Percentiles rank a stretch among this genome's conserved stretches.
Evolutionary conservation across 768 basidiomycete species (phyloP).

Genomic region (Pleurotus tuber-regium): DNA sequence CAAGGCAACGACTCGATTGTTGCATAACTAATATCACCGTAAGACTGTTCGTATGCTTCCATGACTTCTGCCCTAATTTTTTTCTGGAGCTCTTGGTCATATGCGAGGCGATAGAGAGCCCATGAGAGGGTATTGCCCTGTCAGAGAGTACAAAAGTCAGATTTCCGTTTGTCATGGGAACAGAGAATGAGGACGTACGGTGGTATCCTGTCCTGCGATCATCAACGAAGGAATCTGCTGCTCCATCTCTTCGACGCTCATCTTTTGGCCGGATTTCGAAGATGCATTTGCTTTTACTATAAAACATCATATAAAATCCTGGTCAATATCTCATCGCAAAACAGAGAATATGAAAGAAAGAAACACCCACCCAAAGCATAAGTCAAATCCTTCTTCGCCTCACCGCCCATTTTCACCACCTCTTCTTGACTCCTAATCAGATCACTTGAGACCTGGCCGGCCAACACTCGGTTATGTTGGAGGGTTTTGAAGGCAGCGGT

Average conservation of each 20-base stretch:
- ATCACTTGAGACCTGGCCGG: neutral
- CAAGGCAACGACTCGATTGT: slow-evolving; percentile 12
- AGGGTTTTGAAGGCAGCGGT: slow-evolving; percentile 5
- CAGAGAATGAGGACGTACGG: slow-evolving; percentile 12
- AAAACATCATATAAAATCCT: neutral
- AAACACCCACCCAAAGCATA: neutral
- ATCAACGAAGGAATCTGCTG: slow-evolving; percentile 11
- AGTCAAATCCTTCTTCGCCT: slow-evolving; percentile 1
- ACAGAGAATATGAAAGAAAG: neutral
- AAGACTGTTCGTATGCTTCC: slow-evolving; percentile 1
- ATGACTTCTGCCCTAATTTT: slow-evolving; percentile 11
- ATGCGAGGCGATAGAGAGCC: neutral
- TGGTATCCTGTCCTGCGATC: slow-evolving; percentile 12
- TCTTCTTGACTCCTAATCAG: slow-evolving; percentile 4
- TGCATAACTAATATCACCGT: neutral
- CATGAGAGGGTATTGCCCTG: slow-evolving; percentile 1
- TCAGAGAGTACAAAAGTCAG: neutral
- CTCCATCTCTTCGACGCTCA: slow-evolving; percentile 10
- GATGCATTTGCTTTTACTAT: slow-evolving; percentile 9
- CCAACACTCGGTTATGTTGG: neutral
- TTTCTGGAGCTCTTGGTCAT: slow-evolving; percentile 5
- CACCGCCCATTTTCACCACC: neutral
- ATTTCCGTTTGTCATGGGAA: too few species aligned
- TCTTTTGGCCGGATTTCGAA: neutral
- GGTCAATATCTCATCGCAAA: neutral